These are phyloP conservation scores for Phaffia tasmanica DNA, from an alignment of 768 basidiomycete species.

Conservation along the genomic window DNA sequence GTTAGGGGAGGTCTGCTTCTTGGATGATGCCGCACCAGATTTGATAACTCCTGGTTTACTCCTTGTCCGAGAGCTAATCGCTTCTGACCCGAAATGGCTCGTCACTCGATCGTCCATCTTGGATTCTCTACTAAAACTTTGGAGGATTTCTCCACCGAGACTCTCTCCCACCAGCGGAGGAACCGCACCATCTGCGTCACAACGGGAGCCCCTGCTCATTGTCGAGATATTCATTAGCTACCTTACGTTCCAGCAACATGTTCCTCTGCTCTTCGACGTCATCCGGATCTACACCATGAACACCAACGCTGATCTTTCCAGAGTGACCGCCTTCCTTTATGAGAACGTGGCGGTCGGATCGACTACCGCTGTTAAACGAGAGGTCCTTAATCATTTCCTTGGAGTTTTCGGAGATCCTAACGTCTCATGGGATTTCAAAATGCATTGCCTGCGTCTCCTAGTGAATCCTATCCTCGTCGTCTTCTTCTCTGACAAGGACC, in stretches of 20 bases:
- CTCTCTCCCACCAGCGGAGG: constrained; percentile 28
- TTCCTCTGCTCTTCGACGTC: constrained; percentile 81
- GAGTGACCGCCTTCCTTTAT: constrained; percentile 73
- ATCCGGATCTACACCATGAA: constrained; percentile 68
- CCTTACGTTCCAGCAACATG: constrained; percentile 48
- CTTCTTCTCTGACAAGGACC: constrained; percentile 49
- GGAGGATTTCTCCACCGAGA: constrained; percentile 41
- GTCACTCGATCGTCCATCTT: constrained; percentile 55
- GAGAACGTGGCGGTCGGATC: constrained; percentile 59
- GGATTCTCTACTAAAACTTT: constrained; percentile 60
- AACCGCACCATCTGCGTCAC: constrained; percentile 29
- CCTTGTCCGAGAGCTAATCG: constrained; percentile 63
- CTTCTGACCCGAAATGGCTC: constrained; percentile 60
- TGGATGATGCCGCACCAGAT: constrained; percentile 38
- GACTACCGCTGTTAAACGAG: constrained; percentile 59
- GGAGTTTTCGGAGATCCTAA: constrained; percentile 63
- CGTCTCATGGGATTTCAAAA: constrained; percentile 62
- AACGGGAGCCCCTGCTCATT: constrained; percentile 47
- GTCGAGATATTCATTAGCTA: constrained; percentile 60
- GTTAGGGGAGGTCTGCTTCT: constrained; percentile 39
- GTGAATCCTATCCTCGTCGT: constrained; percentile 76
- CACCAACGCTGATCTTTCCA: constrained; percentile 68
- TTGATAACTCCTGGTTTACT: constrained; percentile 60
- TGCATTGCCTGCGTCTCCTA: constrained; percentile 54
- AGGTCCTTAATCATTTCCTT: constrained; percentile 71